Base-by-base conservation (phyloP, 371 early-diverging fungal genomes). In the Fennellomyces sp. region DNA sequence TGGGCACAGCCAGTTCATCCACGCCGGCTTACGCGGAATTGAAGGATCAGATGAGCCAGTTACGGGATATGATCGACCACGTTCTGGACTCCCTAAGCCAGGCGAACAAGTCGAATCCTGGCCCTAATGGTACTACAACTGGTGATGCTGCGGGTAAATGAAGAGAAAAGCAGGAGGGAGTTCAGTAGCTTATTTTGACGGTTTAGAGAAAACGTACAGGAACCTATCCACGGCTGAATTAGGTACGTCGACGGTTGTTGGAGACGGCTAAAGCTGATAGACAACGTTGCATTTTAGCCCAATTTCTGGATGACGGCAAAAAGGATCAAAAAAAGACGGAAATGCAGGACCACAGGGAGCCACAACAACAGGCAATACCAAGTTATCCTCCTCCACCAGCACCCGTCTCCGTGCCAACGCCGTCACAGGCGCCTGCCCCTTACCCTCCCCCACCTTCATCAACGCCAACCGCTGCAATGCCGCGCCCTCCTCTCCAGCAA, bases 201-300 rank as follows among this genome's bases (percentile, higher is more conserved):
- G n/a, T n/a, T n/a, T 42, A 30, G 64, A 64, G 17, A 64, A 64
- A 35, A 53, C 59, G 17, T 64, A 64, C 49, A 36, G 64, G 23
- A 56, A 53, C 5, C 58, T 66, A 13, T 61, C 66, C 7, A 49
- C 66, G 1, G 61, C 62, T 41, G 66, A 66, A 52, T 30, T 66
- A 25, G 66, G 66, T 66, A 61, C 52, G 35, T n/a, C n/a, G n/a
- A n/a, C n/a, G n/a, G n/a, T n/a, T 12, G 23, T 30, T 30, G 10
- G 0, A 39, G 21, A 39, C 10, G 25, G n/a, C 21, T 17, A 29
- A 49, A 1, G 1, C 6, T 2, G 17, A 29, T 5, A 12, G 13
- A 26, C 35, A 4, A 36, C 17, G 38, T 23, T 26, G 36, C 17
- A 25, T 3, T 49, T 26, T 59, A 64, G 64, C 64, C 48, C 54